Conservation (phyloP, 164 flowering plant species). For the Piper longum region DNA sequence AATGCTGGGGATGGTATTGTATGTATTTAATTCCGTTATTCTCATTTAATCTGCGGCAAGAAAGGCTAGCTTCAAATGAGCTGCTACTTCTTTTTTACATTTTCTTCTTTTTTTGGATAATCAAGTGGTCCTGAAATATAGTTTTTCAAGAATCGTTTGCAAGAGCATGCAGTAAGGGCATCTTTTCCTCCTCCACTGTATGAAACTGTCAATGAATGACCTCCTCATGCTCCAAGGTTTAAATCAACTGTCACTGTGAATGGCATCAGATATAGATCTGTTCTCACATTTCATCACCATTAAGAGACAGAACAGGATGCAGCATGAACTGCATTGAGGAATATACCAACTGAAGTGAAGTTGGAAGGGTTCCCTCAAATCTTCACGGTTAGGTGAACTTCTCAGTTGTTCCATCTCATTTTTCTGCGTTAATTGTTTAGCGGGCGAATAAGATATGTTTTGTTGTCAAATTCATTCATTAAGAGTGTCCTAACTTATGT, state of each 20-base stretch:
- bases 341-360: slow-evolving; percentile 7
- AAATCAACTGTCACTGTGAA: slow-evolving; percentile 20
- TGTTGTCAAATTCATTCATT: too few species aligned
- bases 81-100: too few species aligned
- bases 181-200: slow-evolving; percentile 15
- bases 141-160: slow-evolving; percentile 21
- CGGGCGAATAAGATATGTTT: neutral
- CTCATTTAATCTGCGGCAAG: too few species aligned
- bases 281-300: slow-evolving; percentile 13
- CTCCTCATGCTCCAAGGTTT: slow-evolving; percentile 17
- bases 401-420: too few species aligned
- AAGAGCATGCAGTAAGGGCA: slow-evolving; percentile 17
- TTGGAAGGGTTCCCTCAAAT: slow-evolving; percentile 15
- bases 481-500: too few species aligned
- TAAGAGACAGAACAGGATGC: slow-evolving; percentile 32
- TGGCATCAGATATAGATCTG: slow-evolving; percentile 15
- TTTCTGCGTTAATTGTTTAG: neutral
- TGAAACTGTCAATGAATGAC: slow-evolving; percentile 17
- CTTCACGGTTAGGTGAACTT: slow-evolving; percentile 13
- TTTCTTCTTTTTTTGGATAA: too few species aligned
- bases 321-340: slow-evolving; percentile 17
- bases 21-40: too few species aligned
- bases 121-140: slow-evolving; percentile 10
- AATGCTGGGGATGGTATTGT: too few species aligned
- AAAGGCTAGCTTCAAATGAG: too few species aligned